Base-by-base conservation (phyloP, 1,284 basidiomycete genomes). In the Puccinia polysora region DNA sequence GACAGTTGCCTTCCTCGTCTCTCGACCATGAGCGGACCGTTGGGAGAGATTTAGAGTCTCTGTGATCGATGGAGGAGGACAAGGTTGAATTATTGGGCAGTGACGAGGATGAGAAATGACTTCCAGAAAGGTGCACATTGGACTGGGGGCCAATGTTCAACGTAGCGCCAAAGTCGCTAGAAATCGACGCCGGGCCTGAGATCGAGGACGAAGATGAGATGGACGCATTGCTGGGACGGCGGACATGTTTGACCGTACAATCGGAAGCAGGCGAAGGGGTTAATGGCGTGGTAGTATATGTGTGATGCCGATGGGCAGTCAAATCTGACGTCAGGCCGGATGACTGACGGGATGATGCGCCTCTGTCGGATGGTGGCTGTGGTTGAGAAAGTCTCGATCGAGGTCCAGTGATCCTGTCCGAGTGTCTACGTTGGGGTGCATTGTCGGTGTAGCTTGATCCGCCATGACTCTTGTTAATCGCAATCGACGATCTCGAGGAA, bases 31-130 rank as follows among this genome's bases (percentile, higher is more conserved):
- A 49, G n/a, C n/a, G n/a, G n/a, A n/a, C n/a, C n/a, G n/a, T n/a
- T n/a, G n/a, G n/a, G n/a, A n/a, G n/a, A n/a, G n/a, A n/a, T n/a
- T n/a, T n/a, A 45, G n/a, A 10, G 40, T 10, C n/a, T 56, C 5
- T 14, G 53, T 10, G 30, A 56, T 14, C 7, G 50, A 52, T 52
- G 50, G 8, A 10, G 14, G 14, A 52, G n/a, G n/a, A n/a, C n/a
- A 15, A 52, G 23, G 50, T 52, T 7, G 14, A 14, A 20, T 52
- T 56, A 3, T 7, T 56, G 8, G 53, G 30, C 8, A 28, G 40
- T 23, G 59, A 62, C 8, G 59, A 62, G 38, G 38, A 62, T 40
- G 59, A 62, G 20, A 38, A 10, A 43, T 30, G 53, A n/a, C n/a
- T n/a, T 56, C 7, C 5, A 18, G 12, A 14, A 56, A 8, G 23